Percentiles rank a stretch among this genome's conserved stretches.
Evolutionary conservation across 2,329 filamentous ascomycete genomes (phyloP).

Genomic region (Microdochium bolleyi): DNA sequence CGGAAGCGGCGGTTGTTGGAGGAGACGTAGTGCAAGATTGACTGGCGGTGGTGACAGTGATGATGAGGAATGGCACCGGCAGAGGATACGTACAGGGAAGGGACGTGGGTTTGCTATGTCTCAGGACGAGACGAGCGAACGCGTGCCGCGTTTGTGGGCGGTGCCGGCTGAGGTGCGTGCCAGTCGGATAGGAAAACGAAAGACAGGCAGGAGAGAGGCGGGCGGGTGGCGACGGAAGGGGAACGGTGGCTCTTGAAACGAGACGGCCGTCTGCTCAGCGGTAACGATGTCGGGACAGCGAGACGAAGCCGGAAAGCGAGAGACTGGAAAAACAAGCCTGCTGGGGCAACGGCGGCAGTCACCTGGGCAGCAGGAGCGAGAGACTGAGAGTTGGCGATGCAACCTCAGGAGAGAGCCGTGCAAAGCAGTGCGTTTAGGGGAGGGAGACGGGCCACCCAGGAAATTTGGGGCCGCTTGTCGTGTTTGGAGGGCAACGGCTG

Average conservation of each 20-base stretch:
- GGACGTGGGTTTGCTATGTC: not conserved
- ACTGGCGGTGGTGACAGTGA: not conserved
- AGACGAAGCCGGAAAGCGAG: not conserved
- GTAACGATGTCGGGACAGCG: not conserved
- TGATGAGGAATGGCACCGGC: conserved; percentile 1
- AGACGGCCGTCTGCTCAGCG: not conserved
- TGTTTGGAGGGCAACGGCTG: not conserved
- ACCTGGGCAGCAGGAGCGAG: not conserved
- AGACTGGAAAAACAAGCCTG: not conserved
- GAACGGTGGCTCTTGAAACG: not conserved
- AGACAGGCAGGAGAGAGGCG: not conserved
- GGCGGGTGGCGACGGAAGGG: not conserved
- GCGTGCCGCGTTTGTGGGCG: not conserved
- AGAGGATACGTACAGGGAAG: conserved; percentile 1
- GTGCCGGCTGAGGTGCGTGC: not conserved
- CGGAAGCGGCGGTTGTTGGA: not conserved
- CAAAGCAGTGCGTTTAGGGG: not conserved
- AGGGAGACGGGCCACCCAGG: not conserved
- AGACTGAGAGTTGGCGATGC: not conserved
- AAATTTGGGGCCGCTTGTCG: not conserved
- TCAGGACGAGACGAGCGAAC: not conserved
- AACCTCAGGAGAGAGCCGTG: not conserved
- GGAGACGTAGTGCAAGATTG: not conserved
- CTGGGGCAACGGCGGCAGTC: not conserved
- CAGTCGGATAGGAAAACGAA: not conserved